Base-by-base conservation (phyloP, 179 eudicot genomes). In the Beta macrorhiza region DNA sequence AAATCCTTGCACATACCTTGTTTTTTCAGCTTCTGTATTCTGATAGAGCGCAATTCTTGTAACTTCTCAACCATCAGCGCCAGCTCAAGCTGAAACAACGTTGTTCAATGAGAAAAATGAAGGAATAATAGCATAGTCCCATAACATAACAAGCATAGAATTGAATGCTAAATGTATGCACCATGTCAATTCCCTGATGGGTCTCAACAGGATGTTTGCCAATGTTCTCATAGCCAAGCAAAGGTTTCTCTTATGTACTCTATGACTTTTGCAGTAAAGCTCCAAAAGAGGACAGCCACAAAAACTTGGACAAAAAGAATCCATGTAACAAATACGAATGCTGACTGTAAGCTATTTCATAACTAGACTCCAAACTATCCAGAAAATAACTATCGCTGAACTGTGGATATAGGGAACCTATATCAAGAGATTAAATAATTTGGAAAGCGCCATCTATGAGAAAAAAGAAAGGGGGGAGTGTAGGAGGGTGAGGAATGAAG, bases 61-160 rank as follows among this genome's bases (percentile, higher is more conserved):
- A 96, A 86, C 88, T 91, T 96, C 87, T 96, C 99, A 76, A 96
- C 98, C 67, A 89, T 92, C 89, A 94, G 83, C 53, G 91, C 93
- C 84, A 91, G 90, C 92, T 96, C 99, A 84, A 94, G 94, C 99
- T 96, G 93, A 69, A 90, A 88, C 57, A 68, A 9, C 8, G 19
- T 55, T 56, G 47, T 22, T 52, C 16, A 71, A 61, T 56, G 19
- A 37, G 74, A 44, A 63, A 75, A n/a, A 19, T 20, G 29, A 8
- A n/a, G 59, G 51, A 74, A 51, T 14, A 58, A 15, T n/a, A 53
- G 63, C 42, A 79, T 17, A 65, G 13, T 14, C 17, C 25, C 4
- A 69, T 42, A 74, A 65, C 61, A 51, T 4, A 67, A n/a, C 16
- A 20, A 42, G 67, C n/a, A 37, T 37, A 76, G 53, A 75, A 44